Base-by-base conservation (phyloP, 169 alveolate genomes). In the Plasmodium yoelii region DNA sequence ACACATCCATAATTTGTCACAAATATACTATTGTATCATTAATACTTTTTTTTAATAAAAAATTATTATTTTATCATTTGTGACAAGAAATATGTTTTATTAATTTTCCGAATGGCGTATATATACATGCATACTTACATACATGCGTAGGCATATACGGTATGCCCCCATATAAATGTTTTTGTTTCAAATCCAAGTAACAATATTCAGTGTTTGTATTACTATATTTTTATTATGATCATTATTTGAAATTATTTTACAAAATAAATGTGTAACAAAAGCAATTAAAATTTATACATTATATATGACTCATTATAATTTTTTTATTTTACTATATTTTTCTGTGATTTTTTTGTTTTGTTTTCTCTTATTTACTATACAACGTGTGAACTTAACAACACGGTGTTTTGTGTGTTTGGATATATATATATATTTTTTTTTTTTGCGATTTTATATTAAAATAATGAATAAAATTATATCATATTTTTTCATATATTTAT, bases 201-300 rank as follows among this genome's bases (percentile, higher is more conserved):
- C 19, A 47, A 55, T 65, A 65, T 49, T 22, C n/a, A 65, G 46
- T 65, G 42, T 65, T 65, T 65, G 73, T 65, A n/a, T 64, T 64
- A 34, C 44, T 1, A 15, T 64, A n/a, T 65, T 13, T 28, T 65
- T 59, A 22, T 34, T 59, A 34, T 65, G 18, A 2, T n/a, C 9
- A 1, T 65, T 65, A 65, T 65, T 65, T 13, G 73, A 65, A 61
- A 65, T 69, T 69, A 46, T 69, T 69, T 49, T 10, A 8, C 4
- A 69, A 46, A 69, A 65, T 65, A 65, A 28, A 65, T 65, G 39
- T 65, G 34, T 39, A 64, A 64, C 39, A 64, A 28, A 34, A 34
- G 7, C 42, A 34, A 34, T 34, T 34, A 34, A 34, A 34, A 3
- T 34, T 34, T 34, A 4, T 34, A 34, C 42, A 34, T 34, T 34